phyloP scores from a whole-genome alignment of 805 yeast genomes.

The Candida easanensis region DNA sequence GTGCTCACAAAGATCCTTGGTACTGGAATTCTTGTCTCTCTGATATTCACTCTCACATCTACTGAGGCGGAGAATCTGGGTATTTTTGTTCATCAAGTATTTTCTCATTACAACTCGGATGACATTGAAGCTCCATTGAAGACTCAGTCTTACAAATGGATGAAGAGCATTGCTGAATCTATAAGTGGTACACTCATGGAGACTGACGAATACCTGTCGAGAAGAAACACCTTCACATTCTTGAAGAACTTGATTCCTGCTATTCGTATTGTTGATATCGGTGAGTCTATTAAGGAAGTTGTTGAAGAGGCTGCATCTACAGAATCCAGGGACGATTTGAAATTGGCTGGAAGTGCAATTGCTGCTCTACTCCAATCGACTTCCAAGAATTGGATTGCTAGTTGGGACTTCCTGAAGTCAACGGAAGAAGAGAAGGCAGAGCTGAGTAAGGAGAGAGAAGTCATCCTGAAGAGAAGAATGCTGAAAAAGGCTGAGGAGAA shows the following conservation, averaged over 20 bases:
- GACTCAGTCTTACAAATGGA: conserved; percentile 50
- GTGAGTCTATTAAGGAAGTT: conserved; percentile 45
- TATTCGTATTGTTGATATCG: conserved; percentile 53
- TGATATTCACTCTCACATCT: conserved; percentile 68
- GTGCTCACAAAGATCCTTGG: conserved; percentile 47
- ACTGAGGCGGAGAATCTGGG: conserved; percentile 83
- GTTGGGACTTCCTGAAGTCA: conserved; percentile 35
- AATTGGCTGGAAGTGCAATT: conserved; percentile 70
- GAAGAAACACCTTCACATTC: conserved; percentile 77
- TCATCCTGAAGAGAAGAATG: conserved; percentile 12
- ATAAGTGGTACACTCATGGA: conserved; percentile 20
- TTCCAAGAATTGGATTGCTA: conserved; percentile 38
- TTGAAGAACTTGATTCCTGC: conserved; percentile 68
- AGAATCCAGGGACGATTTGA: conserved; percentile 78
- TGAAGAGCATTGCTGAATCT: conserved; percentile 41
- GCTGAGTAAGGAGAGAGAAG: conserved; percentile 17
- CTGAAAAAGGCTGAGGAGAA: conserved; percentile 15
- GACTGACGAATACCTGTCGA: conserved; percentile 66
- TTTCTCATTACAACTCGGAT: conserved; percentile 43
- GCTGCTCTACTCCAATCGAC: conserved; percentile 62
- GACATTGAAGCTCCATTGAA: conserved; percentile 31
- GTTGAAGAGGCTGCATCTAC: conserved; percentile 45
- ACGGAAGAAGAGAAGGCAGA: conserved; percentile 39
- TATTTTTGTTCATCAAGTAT: conserved; percentile 58
- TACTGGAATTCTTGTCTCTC: conserved; percentile 47